These are phyloP conservation scores for Thymus quinquecostatus DNA, from an alignment of 257 asterid species.

Conservation along the genomic window DNA sequence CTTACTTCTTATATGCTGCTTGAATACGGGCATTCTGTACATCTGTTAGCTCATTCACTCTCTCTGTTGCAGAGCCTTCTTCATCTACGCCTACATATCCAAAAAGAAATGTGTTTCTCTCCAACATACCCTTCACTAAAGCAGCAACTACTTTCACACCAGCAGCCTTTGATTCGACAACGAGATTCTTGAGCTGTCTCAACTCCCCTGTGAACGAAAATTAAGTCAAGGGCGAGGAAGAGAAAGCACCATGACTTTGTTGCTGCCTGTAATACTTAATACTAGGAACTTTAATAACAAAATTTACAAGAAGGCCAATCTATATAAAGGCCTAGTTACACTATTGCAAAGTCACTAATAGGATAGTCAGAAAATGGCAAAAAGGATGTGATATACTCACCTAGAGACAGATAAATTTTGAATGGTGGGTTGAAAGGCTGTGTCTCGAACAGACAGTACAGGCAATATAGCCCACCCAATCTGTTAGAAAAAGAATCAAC, in stretches of 20 bases:
- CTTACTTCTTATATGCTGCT: conserved; percentile 67
- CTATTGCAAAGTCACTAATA: conserved; percentile 3
- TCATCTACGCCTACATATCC: conserved; percentile 70
- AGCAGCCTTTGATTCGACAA: conserved; percentile 54
- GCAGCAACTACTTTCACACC: conserved; percentile 52
- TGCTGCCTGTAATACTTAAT: too few species aligned
- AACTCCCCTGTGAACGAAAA: conserved; percentile 57
- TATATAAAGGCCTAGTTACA: neutral
- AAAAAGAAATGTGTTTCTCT: conserved; percentile 71
- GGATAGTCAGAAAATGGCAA: conserved; percentile 17
- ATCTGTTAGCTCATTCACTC: conserved; percentile 65
- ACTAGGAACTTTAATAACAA: too few species aligned
- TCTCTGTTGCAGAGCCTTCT: conserved; percentile 68
- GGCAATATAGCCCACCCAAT: conserved; percentile 84
- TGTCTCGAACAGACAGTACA: conserved; percentile 72
- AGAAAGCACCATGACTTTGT: neutral
- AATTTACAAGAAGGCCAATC: too few species aligned
- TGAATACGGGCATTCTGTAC: conserved; percentile 66
- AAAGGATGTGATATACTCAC: conserved; percentile 38
- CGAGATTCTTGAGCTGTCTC: conserved; percentile 57
- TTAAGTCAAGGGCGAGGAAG: conserved; percentile 8
- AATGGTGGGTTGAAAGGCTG: conserved; percentile 85
- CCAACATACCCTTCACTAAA: conserved; percentile 71
- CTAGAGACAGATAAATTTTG: conserved; percentile 72
- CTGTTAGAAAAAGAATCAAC: conserved; percentile 55